A percentile compares a stretch with the other conserved stretches of the same genome.
phyloP scores from a whole-genome alignment of 129 eudicot genomes.

The Flaveria linearis region DNA sequence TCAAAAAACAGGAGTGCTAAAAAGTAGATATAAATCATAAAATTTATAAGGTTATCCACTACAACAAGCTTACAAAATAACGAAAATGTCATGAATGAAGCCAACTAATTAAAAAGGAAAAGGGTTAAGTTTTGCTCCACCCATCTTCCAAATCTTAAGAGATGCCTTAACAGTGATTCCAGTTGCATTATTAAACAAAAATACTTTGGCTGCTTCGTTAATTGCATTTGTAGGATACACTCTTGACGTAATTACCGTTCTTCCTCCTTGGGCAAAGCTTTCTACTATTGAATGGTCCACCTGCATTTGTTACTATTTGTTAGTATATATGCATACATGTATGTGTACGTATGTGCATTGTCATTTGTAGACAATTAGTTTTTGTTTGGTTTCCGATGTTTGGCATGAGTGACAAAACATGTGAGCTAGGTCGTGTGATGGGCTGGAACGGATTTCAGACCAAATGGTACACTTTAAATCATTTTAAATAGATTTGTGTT shows the following conservation, averaged over 20 bases:
- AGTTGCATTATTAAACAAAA: slow-evolving; percentile 78
- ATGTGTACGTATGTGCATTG: too few species aligned
- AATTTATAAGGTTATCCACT: neutral
- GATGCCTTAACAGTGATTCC: slow-evolving; percentile 61
- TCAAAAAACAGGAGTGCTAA: neutral
- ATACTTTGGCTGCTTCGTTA: slow-evolving; percentile 55
- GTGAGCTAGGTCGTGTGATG: too few species aligned
- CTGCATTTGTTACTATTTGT: slow-evolving; percentile 21
- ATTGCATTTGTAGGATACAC: slow-evolving; percentile 82
- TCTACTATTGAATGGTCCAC: slow-evolving; percentile 88
- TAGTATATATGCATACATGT: too few species aligned
- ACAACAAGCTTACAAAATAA: slow-evolving; percentile 12
- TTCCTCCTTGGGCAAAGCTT: slow-evolving; percentile 87
- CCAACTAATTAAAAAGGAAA: slow-evolving; percentile 27
- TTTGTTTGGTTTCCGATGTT: too few species aligned
- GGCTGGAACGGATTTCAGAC: too few species aligned
- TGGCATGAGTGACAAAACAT: too few species aligned
- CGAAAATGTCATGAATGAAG: neutral
- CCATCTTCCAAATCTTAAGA: slow-evolving; percentile 68
- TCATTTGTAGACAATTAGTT: too few species aligned
- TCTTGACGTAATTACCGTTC: slow-evolving; percentile 66
- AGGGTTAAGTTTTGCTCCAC: slow-evolving; percentile 43
- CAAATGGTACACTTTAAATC: too few species aligned
- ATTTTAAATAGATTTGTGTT: too few species aligned
- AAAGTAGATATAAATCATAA: neutral